Evolutionary conservation across 768 basidiomycete genomes (phyloP), one percentile per base, ranked within the genome.

Genomic region (Lactifluus subvellereus): DNA sequence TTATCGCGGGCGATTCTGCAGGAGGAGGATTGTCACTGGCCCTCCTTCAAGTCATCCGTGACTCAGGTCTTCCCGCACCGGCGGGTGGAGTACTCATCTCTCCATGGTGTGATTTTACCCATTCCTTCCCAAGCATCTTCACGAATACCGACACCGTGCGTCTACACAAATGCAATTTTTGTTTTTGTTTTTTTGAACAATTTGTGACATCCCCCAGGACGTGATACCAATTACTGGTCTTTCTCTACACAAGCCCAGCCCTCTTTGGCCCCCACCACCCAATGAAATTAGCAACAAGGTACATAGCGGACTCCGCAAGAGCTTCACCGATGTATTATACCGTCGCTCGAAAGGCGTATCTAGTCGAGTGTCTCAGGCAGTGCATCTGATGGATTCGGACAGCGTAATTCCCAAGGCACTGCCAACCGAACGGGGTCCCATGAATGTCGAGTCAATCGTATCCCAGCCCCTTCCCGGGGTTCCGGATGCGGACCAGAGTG

Each of bases 51-150:
- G 80, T 89, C 10, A 82, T 99, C 52, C 88, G 97, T 16, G 97
- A 99, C 73, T 75, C 82, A 0, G 86, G 84, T 2, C 77, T 95
- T 27, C 94, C 94, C 6, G 66, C 82, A 50, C 96, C 95, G 4
- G 91, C 94, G 2, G 97, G 94, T 7, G 94, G 86, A 1, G 79
- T 96, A 18, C 76, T 98, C 45, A 88, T 98, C 66, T 94, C 91
- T 32, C 97, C 97, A 0, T 98, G 96, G 91, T 89, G 82, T 67
- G 88, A 89, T 73, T 75, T 98, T n/a, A 95, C 92, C 0, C 97
- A 98, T 73, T 94, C 91, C 0, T 98, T 98, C 73, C 91, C 93
- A 0, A 93, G 90, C 68, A 82, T 95, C 51, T 82, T 91, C 69
- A 76, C 79, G 43, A 98, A 98, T 72, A 94, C 91, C 2, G 79